phyloP scores from a whole-genome alignment of 1,139 yeast genomes.

The Pichia inconspicua region DNA sequence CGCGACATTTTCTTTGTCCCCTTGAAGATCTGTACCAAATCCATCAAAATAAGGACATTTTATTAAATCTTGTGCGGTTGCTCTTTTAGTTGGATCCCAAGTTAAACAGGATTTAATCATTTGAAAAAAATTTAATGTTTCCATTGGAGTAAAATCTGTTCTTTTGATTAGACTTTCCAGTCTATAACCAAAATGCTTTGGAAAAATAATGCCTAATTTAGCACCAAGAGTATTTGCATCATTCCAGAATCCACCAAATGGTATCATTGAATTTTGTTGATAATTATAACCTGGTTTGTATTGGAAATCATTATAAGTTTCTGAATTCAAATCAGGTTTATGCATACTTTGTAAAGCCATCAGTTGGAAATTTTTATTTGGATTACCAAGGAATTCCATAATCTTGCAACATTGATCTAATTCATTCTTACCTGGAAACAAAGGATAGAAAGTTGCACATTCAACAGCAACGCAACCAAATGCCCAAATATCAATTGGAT shows the following conservation, averaged over 20 bases:
- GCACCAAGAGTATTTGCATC: constrained; percentile 46
- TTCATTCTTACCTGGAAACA: constrained; percentile 79
- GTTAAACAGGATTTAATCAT: constrained; percentile 50
- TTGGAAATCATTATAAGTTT: background rate
- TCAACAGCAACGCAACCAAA: constrained; percentile 84
- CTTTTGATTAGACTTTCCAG: constrained; percentile 33
- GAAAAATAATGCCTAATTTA: constrained; percentile 47
- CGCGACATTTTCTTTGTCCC: background rate
- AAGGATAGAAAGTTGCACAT: constrained; percentile 63
- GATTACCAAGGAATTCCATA: constrained; percentile 64
- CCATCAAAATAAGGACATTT: constrained; percentile 44
- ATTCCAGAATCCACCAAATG: constrained; percentile 65
- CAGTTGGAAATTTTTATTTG: constrained; percentile 26
- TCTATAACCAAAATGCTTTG: constrained; percentile 33
- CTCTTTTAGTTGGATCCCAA: constrained; percentile 59
- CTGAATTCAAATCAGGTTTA: background rate
- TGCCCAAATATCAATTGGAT: constrained; percentile 90
- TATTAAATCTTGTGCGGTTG: constrained; percentile 39
- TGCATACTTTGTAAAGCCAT: constrained; percentile 12
- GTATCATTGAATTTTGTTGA: constrained; percentile 4
- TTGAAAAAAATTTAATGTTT: constrained; percentile 35
- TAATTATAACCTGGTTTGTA: background rate
- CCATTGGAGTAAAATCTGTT: constrained; percentile 27
- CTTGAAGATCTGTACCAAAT: background rate
- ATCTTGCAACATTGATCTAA: constrained; percentile 69